These are phyloP conservation scores for Paraphoma sp. DNA, from an alignment of 2,329 filamentous ascomycete species.

Conservation along the genomic window DNA sequence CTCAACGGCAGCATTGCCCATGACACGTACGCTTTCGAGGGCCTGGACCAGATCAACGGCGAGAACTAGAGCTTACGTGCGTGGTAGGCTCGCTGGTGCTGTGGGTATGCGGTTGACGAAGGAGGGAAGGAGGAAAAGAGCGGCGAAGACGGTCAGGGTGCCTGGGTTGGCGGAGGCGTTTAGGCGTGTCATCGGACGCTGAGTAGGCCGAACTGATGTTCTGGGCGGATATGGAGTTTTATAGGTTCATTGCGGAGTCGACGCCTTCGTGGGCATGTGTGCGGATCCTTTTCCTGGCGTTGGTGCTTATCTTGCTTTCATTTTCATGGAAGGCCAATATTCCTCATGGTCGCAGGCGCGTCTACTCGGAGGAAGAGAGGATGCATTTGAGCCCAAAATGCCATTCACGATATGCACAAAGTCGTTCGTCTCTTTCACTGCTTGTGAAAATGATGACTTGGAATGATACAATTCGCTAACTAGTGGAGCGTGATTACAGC, in stretches of 20 bases:
- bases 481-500: slow-evolving; percentile 1
- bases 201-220: too few relatives aligned
- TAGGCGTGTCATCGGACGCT: neutral
- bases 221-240: too few relatives aligned
- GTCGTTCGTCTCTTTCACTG: too few relatives aligned
- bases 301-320: too few relatives aligned
- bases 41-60: neutral
- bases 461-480: slow-evolving; percentile 1
- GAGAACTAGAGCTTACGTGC: neutral
- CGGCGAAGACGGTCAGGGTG: neutral
- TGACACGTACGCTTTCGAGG: neutral
- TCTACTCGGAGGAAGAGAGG: too few relatives aligned
- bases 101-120: neutral
- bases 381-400: too few relatives aligned
- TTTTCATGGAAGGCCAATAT: too few relatives aligned
- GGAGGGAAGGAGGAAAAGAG: neutral
- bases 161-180: neutral
- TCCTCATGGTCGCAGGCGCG: too few relatives aligned
- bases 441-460: neutral
- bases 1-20: neutral
- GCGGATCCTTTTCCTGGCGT: too few relatives aligned
- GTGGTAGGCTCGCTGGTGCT: too few relatives aligned
- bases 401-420: too few relatives aligned
- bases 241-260: neutral
- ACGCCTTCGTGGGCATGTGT: neutral